These are phyloP conservation scores for Porpolomopsis calyptriformis DNA, from an alignment of 768 basidiomycete genomes.

Conservation along the genomic window DNA sequence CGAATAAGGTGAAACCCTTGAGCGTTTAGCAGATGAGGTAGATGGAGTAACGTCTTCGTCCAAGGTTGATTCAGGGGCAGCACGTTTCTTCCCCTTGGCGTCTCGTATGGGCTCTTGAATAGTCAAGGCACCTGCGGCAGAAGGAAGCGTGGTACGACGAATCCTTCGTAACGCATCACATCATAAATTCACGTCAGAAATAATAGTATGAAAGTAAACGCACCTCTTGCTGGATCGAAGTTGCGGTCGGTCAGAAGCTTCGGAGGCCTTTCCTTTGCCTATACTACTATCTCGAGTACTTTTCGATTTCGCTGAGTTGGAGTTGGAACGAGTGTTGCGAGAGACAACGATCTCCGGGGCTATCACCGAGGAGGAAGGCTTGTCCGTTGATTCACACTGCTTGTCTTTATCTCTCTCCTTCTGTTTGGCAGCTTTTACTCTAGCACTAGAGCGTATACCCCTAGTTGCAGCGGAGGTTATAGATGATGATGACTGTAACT, in stretches of 20 bases:
- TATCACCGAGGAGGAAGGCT: constrained; percentile 25
- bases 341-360: constrained; percentile 15
- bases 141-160: constrained; percentile 41
- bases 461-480: constrained; percentile 40
- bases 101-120: constrained; percentile 74
- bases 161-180: constrained; percentile 36
- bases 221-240: constrained; percentile 53
- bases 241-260: constrained; percentile 40
- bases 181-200: constrained; percentile 9
- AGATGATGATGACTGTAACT: constrained; percentile 26
- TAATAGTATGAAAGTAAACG: constrained; percentile 21
- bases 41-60: constrained; percentile 53
- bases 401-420: constrained; percentile 52
- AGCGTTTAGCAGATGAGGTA: constrained; percentile 48
- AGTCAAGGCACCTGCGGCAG: constrained; percentile 34
- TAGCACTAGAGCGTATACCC: constrained; percentile 61
- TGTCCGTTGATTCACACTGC: constrained; percentile 36
- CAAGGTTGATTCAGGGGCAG: constrained; percentile 55
- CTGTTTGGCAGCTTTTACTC: constrained; percentile 65
- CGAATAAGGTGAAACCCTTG: constrained; percentile 51
- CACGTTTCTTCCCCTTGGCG: constrained; percentile 89
- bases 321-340: constrained; percentile 35
- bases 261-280: constrained; percentile 57
- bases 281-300: constrained; percentile 41
- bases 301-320: constrained; percentile 33